phyloP scores from a whole-genome alignment of 805 yeast genomes.

The Kodamaea fukazawae region DNA sequence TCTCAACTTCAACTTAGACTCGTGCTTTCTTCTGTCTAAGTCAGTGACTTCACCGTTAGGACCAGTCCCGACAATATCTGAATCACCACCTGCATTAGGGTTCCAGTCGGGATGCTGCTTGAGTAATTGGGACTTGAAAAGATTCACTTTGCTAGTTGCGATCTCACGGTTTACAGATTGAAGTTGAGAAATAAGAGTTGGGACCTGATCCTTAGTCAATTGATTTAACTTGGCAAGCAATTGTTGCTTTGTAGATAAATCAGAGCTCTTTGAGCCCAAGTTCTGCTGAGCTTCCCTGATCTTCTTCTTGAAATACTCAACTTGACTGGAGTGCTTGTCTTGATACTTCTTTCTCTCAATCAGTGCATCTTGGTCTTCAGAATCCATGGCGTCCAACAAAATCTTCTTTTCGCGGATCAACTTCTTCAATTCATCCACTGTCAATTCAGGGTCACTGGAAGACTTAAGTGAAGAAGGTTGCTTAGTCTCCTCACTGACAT shows the following conservation, averaged over 20 bases:
- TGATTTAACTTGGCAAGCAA: slow-evolving; percentile 55
- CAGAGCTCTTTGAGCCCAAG: slow-evolving; percentile 21
- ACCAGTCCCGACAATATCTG: slow-evolving; percentile 70
- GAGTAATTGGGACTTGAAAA: slow-evolving; percentile 53
- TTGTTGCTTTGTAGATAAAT: slow-evolving; percentile 46
- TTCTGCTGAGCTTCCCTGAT: slow-evolving; percentile 49
- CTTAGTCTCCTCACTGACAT: slow-evolving; percentile 10
- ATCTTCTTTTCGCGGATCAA: slow-evolving; percentile 70
- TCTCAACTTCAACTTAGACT: slow-evolving; percentile 70
- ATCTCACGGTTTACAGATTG: slow-evolving; percentile 65
- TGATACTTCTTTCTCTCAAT: slow-evolving; percentile 32
- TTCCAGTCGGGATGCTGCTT: slow-evolving; percentile 66
- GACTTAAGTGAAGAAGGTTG: slow-evolving; percentile 16
- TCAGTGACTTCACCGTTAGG: slow-evolving; percentile 86
- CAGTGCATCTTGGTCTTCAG: slow-evolving; percentile 52
- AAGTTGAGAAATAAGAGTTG: slow-evolving; percentile 64
- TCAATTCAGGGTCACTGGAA: slow-evolving; percentile 32
- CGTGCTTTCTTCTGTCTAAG: slow-evolving; percentile 74
- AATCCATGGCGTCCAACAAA: slow-evolving; percentile 66
- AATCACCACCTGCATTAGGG: slow-evolving; percentile 30
- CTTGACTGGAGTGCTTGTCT: slow-evolving; percentile 48
- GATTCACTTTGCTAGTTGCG: slow-evolving; percentile 59
- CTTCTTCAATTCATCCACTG: slow-evolving; percentile 58
- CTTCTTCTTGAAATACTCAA: slow-evolving; percentile 61
- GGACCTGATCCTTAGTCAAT: slow-evolving; percentile 66